phyloP scores from a whole-genome alignment of 1,284 basidiomycete genomes.

The Kwoniella shivajii region DNA sequence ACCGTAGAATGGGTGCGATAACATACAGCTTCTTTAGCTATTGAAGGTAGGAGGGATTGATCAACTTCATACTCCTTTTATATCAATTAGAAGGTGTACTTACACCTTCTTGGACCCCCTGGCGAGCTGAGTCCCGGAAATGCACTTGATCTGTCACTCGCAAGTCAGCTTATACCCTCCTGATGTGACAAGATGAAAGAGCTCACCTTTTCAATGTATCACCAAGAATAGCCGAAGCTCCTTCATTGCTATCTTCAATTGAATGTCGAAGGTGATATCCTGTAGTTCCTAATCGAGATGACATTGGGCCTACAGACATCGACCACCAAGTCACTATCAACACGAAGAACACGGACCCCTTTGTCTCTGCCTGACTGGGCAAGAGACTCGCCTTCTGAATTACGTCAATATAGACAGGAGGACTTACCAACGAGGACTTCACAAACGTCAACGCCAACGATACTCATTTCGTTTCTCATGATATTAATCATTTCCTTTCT shows the following conservation, averaged over 20 bases:
- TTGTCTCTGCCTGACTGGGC: not conserved
- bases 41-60: not conserved
- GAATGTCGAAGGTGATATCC: slow-evolving; percentile 22
- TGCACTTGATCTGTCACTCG: not conserved
- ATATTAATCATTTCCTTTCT: slow-evolving; percentile 33
- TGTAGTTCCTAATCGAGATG: slow-evolving; percentile 16
- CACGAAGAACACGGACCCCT: not conserved
- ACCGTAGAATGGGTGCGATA: not conserved
- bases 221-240: not conserved
- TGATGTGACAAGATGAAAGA: too few species aligned
- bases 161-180: too few species aligned
- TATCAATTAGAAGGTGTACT: not conserved
- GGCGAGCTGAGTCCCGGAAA: not conserved
- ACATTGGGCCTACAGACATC: slow-evolving; percentile 38
- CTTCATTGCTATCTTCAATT: slow-evolving; percentile 27
- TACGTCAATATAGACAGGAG: not conserved
- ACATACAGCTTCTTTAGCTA: not conserved
- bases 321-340: too few species aligned
- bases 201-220: slow-evolving; percentile 14
- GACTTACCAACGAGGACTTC: slow-evolving; percentile 48
- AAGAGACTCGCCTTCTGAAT: too few species aligned
- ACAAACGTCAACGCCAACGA: slow-evolving; percentile 41
- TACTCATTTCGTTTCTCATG: slow-evolving; percentile 34
- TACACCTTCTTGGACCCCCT: not conserved
- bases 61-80: not conserved